A percentile compares a stretch with the other conserved stretches of the same genome.
These are phyloP conservation scores for Amauroascus niger DNA, from an alignment of 2,329 filamentous ascomycete genomes.

Conservation along the genomic window DNA sequence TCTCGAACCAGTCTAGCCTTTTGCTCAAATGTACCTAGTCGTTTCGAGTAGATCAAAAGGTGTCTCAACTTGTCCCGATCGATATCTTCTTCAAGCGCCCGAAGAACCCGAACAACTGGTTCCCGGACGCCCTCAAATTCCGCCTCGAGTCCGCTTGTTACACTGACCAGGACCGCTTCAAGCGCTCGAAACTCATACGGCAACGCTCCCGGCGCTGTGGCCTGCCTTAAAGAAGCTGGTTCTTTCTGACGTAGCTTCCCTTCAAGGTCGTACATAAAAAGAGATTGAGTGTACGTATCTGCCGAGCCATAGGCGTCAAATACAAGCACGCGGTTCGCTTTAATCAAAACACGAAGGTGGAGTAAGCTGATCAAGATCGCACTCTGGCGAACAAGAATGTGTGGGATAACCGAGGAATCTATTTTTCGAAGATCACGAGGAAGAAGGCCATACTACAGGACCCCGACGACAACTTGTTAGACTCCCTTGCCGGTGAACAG, in stretches of 20 bases:
- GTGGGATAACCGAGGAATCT: constrained; percentile 87
- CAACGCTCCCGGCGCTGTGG: constrained; percentile 47
- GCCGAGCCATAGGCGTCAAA: constrained; percentile 95
- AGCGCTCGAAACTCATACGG: constrained; percentile 95
- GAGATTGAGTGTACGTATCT: constrained; percentile 86
- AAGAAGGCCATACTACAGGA: constrained; percentile 67
- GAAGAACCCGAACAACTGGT: constrained; percentile 77
- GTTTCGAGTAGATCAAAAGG: constrained; percentile 87
- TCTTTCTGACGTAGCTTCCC: constrained; percentile 78
- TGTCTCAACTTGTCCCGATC: constrained; percentile 87
- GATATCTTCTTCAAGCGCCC: constrained; percentile 91
- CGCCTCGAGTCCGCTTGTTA: constrained; percentile 81
- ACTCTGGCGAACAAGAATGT: constrained; percentile 85
- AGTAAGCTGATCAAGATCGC: constrained; percentile 92
- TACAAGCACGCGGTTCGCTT: constrained; percentile 83
- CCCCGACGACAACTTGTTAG: not conserved
- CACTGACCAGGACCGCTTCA: constrained; percentile 88
- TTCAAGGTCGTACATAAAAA: constrained; percentile 96
- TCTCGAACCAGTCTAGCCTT: constrained; percentile 90
- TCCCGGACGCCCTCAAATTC: constrained; percentile 92
- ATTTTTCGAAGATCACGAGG: constrained; percentile 96
- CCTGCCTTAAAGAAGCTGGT: constrained; percentile 35
- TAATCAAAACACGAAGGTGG: constrained; percentile 93
- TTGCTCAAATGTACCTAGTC: constrained; percentile 92
- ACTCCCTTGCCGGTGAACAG: not conserved